Conservation (phyloP, 2,329 filamentous ascomycete species). For the Cryphonectria nitschkei region DNA sequence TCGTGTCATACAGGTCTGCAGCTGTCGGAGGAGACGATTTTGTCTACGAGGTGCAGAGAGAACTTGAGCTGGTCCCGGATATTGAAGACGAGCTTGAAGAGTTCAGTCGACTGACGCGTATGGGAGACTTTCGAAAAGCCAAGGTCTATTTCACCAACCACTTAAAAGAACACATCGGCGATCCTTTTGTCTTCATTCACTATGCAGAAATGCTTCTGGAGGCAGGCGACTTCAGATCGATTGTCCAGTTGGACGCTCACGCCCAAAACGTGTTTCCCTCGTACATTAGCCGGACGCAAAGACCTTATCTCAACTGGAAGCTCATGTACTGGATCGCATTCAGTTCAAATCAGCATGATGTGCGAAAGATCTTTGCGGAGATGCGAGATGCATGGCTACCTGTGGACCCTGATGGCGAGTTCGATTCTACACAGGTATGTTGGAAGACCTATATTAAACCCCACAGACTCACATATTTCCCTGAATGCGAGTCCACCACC, state of each 20-base stretch:
- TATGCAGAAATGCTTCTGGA: slow-evolving; percentile 37
- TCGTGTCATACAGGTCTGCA: background rate
- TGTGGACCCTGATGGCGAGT: background rate
- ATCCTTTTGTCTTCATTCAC: slow-evolving; percentile 35
- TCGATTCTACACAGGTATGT: background rate
- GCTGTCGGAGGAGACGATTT: background rate
- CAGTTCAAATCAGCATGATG: background rate
- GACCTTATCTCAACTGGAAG: slow-evolving; percentile 13
- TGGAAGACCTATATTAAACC: background rate
- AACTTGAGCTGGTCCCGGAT: slow-evolving; percentile 32
- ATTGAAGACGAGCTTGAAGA: slow-evolving; percentile 35
- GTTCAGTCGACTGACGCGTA: slow-evolving; percentile 33
- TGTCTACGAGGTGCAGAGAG: background rate
- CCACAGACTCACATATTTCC: background rate
- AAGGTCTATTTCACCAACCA: slow-evolving; percentile 31
- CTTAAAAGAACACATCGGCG: slow-evolving; percentile 32
- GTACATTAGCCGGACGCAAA: too few relatives aligned
- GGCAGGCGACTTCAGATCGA: slow-evolving; percentile 34
- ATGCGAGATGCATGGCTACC: background rate
- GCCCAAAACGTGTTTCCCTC: background rate
- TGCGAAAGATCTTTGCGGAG: background rate
- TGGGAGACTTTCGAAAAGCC: slow-evolving; percentile 35
- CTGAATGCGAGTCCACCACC: background rate
- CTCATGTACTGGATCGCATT: background rate
- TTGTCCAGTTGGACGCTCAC: background rate